These are phyloP conservation scores for Pythium brachiatum DNA, from an alignment of 352 stramenopile species.

Conservation along the genomic window DNA sequence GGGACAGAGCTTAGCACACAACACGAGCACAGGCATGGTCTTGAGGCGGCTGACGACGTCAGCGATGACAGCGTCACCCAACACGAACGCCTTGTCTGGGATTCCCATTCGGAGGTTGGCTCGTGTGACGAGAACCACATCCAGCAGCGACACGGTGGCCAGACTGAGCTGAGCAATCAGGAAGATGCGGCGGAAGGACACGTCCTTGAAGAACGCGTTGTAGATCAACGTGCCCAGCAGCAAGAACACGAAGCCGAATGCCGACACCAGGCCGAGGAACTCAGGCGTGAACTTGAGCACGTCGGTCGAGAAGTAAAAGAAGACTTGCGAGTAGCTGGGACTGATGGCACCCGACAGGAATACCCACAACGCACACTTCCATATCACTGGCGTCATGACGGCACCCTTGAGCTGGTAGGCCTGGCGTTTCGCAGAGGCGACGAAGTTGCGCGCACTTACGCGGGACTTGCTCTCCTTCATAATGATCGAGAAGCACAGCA, in stretches of 20 bases:
- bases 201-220: conserved; percentile 86
- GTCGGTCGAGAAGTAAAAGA: conserved; percentile 96
- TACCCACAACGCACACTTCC: conserved; percentile 95
- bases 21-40: conserved; percentile 93
- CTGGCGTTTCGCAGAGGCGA: conserved; percentile 48
- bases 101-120: conserved; percentile 91
- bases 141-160: conserved; percentile 65
- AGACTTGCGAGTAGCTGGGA: conserved; percentile 92
- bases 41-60: conserved; percentile 82
- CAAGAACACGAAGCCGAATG: conserved; percentile 76
- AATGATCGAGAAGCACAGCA: conserved; percentile 85
- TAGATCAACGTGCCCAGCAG: conserved; percentile 81
- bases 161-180: conserved; percentile 83
- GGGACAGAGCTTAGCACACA: conserved; percentile 94
- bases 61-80: conserved; percentile 92
- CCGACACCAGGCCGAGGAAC: conserved; percentile 90
- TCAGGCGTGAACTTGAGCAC: conserved; percentile 94
- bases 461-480: conserved; percentile 83
- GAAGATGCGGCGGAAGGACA: conserved; percentile 93
- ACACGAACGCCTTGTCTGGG: conserved; percentile 93
- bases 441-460: conserved; percentile 46
- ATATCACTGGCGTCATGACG: conserved; percentile 89
- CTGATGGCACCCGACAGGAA: conserved; percentile 94
- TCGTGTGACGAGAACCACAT: conserved; percentile 90
- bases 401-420: conserved; percentile 69